phyloP scores from a whole-genome alignment of 345 rosid genomes.

The Sonneratia alba region DNA sequence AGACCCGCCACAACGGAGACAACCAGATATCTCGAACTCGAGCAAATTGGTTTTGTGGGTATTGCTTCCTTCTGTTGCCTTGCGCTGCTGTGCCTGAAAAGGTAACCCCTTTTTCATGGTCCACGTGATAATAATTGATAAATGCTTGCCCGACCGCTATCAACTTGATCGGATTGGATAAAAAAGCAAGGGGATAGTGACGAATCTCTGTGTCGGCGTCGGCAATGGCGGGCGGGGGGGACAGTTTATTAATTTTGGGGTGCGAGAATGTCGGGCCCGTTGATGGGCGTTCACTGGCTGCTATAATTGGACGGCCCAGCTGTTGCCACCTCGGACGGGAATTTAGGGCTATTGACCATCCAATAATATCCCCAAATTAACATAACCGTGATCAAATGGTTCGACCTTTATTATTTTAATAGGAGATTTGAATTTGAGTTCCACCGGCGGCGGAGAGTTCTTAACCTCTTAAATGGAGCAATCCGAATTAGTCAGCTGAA shows the following conservation, averaged over 20 bases:
- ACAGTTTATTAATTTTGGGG: background rate
- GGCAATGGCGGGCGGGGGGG: background rate
- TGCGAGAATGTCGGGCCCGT: background rate
- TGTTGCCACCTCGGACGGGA: conserved; percentile 19
- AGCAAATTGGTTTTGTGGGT: background rate
- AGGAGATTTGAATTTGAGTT: too few relatives aligned
- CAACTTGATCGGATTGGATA: background rate
- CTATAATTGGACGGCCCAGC: conserved; percentile 8
- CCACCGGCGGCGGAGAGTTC: too few relatives aligned
- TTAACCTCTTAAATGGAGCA: too few relatives aligned
- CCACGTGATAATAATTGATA: background rate
- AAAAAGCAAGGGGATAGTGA: background rate
- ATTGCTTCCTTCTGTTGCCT: background rate
- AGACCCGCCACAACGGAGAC: background rate
- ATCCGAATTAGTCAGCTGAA: too few relatives aligned
- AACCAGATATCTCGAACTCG: background rate
- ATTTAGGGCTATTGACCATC: background rate
- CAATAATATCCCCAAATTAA: background rate
- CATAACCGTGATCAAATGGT: too few relatives aligned
- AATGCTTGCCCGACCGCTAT: background rate
- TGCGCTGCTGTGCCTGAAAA: too few relatives aligned
- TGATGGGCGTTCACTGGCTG: conserved; percentile 4
- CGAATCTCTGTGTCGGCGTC: background rate
- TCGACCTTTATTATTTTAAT: too few relatives aligned
- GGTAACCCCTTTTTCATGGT: conserved; percentile 8